phyloP scores from a whole-genome alignment of 257 asterid species.

The Solanum chaucha region DNA sequence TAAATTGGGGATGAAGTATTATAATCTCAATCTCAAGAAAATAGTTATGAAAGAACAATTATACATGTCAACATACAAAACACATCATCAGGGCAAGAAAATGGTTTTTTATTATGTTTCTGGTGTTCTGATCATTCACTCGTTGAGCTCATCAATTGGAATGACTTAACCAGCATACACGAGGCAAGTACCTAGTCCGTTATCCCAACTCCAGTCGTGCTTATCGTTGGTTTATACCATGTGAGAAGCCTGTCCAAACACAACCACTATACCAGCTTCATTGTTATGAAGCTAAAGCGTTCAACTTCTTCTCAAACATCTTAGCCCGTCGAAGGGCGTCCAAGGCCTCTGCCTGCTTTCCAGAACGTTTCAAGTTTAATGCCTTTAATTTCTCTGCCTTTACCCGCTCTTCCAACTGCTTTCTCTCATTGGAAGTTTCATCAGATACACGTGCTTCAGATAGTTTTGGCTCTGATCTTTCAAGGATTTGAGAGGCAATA shows the following conservation, averaged over 20 bases:
- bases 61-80: neutral
- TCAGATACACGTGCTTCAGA: slow-evolving; percentile 4
- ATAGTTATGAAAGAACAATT: neutral
- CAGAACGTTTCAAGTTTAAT: slow-evolving; percentile 65
- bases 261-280: too few relatives aligned
- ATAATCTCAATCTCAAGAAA: neutral
- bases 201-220: too few relatives aligned
- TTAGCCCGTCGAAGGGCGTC: slow-evolving; percentile 69
- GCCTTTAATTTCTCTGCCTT: slow-evolving; percentile 82
- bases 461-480: slow-evolving; percentile 22
- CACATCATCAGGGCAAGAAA: neutral
- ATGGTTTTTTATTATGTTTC: neutral
- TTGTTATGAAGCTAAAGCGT: too few relatives aligned
- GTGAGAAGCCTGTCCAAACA: too few relatives aligned
- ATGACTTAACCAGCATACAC: neutral
- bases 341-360: slow-evolving; percentile 86
- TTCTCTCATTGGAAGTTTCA: slow-evolving; percentile 32
- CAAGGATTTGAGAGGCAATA: slow-evolving; percentile 15
- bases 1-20: neutral
- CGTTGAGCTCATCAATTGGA: neutral
- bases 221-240: too few relatives aligned
- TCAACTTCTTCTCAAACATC: slow-evolving; percentile 69
- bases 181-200: too few relatives aligned
- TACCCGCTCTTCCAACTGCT: slow-evolving; percentile 43
- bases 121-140: neutral